A percentile compares a stretch with the other conserved stretches of the same genome.
Conservation (phyloP, 2,329 filamentous ascomycete species). For the Claviceps maximensis region DNA sequence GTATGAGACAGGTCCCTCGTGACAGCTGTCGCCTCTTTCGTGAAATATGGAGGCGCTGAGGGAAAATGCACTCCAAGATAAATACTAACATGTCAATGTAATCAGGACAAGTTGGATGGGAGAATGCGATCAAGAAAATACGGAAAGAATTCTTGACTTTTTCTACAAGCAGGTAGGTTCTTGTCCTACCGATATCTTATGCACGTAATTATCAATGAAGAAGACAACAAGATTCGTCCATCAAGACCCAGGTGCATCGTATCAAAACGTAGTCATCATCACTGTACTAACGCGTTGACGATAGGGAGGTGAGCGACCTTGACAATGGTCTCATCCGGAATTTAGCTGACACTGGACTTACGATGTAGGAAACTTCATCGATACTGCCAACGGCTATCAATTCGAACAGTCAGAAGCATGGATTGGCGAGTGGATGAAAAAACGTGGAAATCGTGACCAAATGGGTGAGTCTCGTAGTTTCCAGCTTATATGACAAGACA, state of each 20-base stretch:
- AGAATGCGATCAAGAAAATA: constrained; percentile 46
- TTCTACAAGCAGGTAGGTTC: constrained; percentile 41
- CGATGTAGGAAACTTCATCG: constrained; percentile 53
- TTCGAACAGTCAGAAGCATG: constrained; percentile 47
- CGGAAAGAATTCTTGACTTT: constrained; percentile 52
- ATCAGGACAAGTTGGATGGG: constrained; percentile 46
- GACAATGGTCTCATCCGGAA: not conserved
- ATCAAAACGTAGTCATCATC: not conserved
- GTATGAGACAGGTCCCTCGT: constrained; percentile 12
- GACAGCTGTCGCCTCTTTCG: not conserved
- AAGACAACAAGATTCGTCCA: not conserved
- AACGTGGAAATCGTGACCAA: constrained; percentile 49
- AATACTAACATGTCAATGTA: not conserved
- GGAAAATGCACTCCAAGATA: not conserved
- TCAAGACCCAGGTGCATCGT: not conserved
- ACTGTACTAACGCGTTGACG: not conserved
- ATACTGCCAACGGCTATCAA: constrained; percentile 59
- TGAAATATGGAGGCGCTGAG: not conserved
- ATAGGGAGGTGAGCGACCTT: constrained; percentile 14
- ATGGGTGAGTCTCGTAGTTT: constrained; percentile 28
- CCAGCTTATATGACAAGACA: not conserved
- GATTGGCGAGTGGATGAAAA: constrained; percentile 60
- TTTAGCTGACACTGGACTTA: not conserved
- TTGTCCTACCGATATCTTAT: not conserved
- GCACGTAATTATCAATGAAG: not conserved